Base-by-base conservation (phyloP, 2,329 filamentous ascomycete species). In the Fusarium sacchari region DNA sequence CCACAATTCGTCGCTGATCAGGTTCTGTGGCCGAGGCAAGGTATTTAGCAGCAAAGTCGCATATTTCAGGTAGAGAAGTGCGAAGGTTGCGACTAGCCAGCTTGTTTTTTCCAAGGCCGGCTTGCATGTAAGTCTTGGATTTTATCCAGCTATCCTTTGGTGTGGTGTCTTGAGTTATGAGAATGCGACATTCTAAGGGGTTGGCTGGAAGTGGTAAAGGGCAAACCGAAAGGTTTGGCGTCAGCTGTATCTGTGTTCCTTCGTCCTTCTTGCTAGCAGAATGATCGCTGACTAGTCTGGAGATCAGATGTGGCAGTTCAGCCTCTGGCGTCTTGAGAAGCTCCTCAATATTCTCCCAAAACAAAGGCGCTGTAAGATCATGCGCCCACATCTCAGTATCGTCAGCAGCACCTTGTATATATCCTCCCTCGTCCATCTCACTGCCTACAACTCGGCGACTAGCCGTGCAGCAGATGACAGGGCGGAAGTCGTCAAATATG, bases 321-420 rank as follows among this genome's bases (percentile, higher is more conserved):
- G 89, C 87, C 77, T 98, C 95, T 0, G 88, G 78, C 0, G 91
- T 88, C 0, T 81, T 81, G 26, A 97, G 84, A 17, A 98, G 84
- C 11, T 79, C 43, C 1, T 88, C 84, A 46, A 84, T 85, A 75
- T 97, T 86, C 5, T 82, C 82, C 96, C 96, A 99, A 82, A 97
- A 99, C 1, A 96, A 72, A 1, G 84, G 80, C 0, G 96, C 90
- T 1, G 93, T 96, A 22, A 98, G 87, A 0, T 94, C 94, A 60
- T 89, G 84, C 3, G 95, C 92, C 96, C 96, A 99, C 75, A 94
- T 94, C 85, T 99, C 96, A 18, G 93, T 94, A 80, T 99, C 96
- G 81, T 99, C 96, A 5, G 93, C 96, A 2, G 96, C 96, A 57
- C 96, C 96, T 82, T 98, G 96, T 67, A 99, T 92, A 79, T 99